Percentiles rank a stretch among this genome's conserved stretches.
Evolutionary conservation across 306 rosid genomes (phyloP).

Genomic region (Quercus parvula): DNA sequence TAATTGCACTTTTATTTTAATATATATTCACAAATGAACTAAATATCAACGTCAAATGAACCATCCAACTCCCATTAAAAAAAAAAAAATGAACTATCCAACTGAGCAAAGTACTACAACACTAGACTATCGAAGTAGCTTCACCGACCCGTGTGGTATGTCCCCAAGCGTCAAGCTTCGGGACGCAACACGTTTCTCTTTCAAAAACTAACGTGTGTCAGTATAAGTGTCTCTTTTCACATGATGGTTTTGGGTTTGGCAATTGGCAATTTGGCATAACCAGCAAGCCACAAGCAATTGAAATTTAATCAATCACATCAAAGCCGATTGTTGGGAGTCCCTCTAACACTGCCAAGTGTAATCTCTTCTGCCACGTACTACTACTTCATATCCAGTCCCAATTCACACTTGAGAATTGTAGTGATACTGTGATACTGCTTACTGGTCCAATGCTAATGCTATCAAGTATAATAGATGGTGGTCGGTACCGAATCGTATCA

Average conservation of each 20-base stretch:
- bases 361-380: neutral
- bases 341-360: slow-evolving; percentile 8
- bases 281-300: slow-evolving; percentile 33
- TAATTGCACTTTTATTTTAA: too few relatives aligned
- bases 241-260: neutral
- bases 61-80: too few relatives aligned
- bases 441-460: too few relatives aligned
- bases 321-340: slow-evolving; percentile 14
- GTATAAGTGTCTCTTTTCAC: slow-evolving; percentile 21
- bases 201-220: slow-evolving; percentile 34
- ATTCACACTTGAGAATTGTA: too few relatives aligned
- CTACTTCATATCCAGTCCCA: neutral
- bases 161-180: slow-evolving; percentile 11
- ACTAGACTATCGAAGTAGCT: neutral
- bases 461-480: too few relatives aligned
- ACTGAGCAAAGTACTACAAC: neutral
- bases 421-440: too few relatives aligned
- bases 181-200: slow-evolving; percentile 40
- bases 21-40: too few relatives aligned
- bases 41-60: too few relatives aligned
- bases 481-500: too few relatives aligned
- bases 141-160: slow-evolving; percentile 35
- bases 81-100: too few relatives aligned
- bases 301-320: neutral
- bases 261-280: neutral